A percentile compares a stretch with the other conserved stretches of the same genome.
Conservation (phyloP, 345 rosid species). For the Camelina hispida region DNA sequence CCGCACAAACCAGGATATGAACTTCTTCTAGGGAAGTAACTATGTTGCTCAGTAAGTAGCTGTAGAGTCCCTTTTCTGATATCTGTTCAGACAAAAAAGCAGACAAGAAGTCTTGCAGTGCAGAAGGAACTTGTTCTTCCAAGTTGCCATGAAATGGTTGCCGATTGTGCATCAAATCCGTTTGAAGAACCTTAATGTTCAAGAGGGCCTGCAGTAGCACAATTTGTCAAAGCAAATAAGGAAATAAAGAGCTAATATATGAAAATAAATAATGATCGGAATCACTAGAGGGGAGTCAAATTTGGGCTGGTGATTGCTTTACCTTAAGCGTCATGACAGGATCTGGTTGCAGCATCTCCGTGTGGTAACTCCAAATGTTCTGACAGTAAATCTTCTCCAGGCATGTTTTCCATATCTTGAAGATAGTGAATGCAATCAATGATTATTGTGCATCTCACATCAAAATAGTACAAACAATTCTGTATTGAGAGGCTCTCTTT, state of each 20-base stretch:
- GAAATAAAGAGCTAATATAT: background rate
- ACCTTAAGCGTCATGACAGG: slow-evolving; percentile 27
- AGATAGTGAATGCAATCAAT: background rate
- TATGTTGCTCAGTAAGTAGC: background rate
- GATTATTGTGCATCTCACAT: background rate
- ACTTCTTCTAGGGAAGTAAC: slow-evolving; percentile 17
- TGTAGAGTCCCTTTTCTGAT: background rate
- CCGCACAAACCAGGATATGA: slow-evolving; percentile 5
- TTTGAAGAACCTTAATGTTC: slow-evolving; percentile 15
- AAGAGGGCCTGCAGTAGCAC: slow-evolving; percentile 27
- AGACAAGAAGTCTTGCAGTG: slow-evolving; percentile 3
- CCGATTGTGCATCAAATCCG: slow-evolving; percentile 4
- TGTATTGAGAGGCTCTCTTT: background rate
- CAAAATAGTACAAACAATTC: too few relatives aligned
- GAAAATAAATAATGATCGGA: slow-evolving; percentile 15
- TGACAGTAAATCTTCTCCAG: slow-evolving; percentile 2
- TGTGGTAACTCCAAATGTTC: background rate
- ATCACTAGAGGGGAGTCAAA: background rate
- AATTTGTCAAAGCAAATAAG: slow-evolving; percentile 1
- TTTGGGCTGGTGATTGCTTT: background rate
- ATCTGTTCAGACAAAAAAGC: slow-evolving; percentile 6
- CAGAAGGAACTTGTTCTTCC: slow-evolving; percentile 2
- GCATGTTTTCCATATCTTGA: slow-evolving; percentile 23
- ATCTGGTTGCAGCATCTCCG: slow-evolving; percentile 7
- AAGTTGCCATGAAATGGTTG: background rate